Base-by-base conservation (phyloP, 176 grass and related monocot species). In the Oryza glumipatula region DNA sequence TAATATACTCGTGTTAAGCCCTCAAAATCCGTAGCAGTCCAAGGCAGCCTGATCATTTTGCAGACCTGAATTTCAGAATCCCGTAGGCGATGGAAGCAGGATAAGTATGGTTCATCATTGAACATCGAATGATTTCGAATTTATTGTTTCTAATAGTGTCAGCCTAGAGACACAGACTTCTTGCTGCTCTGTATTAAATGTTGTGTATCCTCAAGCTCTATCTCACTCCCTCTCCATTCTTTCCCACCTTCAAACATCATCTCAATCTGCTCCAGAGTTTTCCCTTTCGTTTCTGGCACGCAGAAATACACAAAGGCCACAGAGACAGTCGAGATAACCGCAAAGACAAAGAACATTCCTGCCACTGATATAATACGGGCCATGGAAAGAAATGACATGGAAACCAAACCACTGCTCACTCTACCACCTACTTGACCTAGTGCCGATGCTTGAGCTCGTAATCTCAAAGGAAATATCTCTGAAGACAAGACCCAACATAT, bases 401-500 rank as follows among this genome's bases (percentile, higher is more conserved):
- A 89, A 77, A 94, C 81, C 71, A 94, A 21, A 24, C 92, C 95
- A 84, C 95, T 97, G 87, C 95, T 92, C 32, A 97, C 90, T 77
- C 95, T 86, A 41, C 89, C 91, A 63, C 86, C 95, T 38, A 97
- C 95, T 67, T 91, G 90, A 74, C 95, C 95, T 71, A 97, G 88
- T 79, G 92, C 95, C 30, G 95, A 94, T 14, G 92, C 95, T 77
- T 94, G 95, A 85, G 95, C 95, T 89, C 95, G 70, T 72, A 97
- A 82, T 73, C 90, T 85, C 46, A 97, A 86, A 79, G 95, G 95
- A 75, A 88, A 94, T 80, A 94, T 94, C 86, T 94, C 95, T 26
- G 95, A 93, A 52, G 88, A 94, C 65, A 97, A 76, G n/a, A 97
- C 95, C 92, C 95, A 97, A 70, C 95, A 94, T 74, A 97, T 90